phyloP scores from a whole-genome alignment of 164 flowering plant genomes.

The Berberis vulgaris region DNA sequence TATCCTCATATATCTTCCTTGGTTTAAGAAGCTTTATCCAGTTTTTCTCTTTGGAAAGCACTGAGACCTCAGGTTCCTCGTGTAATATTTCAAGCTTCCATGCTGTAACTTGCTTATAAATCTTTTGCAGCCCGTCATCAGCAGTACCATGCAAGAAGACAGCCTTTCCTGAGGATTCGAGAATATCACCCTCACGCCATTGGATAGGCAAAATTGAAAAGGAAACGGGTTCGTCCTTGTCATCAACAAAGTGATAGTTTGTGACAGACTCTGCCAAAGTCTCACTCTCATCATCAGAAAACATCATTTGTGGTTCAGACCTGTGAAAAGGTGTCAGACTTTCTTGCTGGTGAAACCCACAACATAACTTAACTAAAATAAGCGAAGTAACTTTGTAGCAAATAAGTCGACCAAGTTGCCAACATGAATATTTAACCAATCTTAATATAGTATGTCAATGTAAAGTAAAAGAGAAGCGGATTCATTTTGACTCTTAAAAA shows the following conservation, averaged over 20 bases:
- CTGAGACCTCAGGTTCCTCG: constrained; percentile 45
- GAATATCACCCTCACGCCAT: constrained; percentile 22
- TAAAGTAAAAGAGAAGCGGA: too few species aligned
- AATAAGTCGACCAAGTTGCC: too few species aligned
- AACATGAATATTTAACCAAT: too few species aligned
- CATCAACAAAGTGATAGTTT: constrained; percentile 35
- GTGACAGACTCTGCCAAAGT: constrained; percentile 28
- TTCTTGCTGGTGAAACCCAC: too few species aligned
- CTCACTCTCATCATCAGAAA: constrained; percentile 63
- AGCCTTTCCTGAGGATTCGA: constrained; percentile 6
- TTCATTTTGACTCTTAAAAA: too few species aligned
- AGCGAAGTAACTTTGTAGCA: too few species aligned
- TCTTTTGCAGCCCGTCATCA: constrained; percentile 37
- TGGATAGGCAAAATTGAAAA: constrained; percentile 47
- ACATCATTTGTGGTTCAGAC: constrained; percentile 24
- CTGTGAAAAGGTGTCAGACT: too few species aligned
- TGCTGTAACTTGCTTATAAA: constrained; percentile 49
- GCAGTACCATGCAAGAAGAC: constrained; percentile 39
- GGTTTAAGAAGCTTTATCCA: constrained; percentile 78
- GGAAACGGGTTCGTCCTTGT: constrained; percentile 24
- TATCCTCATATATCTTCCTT: constrained; percentile 47
- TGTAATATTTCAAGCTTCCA: constrained; percentile 63
- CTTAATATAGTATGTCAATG: too few species aligned
- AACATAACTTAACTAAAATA: too few species aligned
- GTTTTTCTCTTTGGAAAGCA: constrained; percentile 41